Percentiles rank a stretch among this genome's conserved stretches.
These are phyloP conservation scores for Botryobasidium botryosum DNA, from an alignment of 768 basidiomycete species.

Conservation along the genomic window DNA sequence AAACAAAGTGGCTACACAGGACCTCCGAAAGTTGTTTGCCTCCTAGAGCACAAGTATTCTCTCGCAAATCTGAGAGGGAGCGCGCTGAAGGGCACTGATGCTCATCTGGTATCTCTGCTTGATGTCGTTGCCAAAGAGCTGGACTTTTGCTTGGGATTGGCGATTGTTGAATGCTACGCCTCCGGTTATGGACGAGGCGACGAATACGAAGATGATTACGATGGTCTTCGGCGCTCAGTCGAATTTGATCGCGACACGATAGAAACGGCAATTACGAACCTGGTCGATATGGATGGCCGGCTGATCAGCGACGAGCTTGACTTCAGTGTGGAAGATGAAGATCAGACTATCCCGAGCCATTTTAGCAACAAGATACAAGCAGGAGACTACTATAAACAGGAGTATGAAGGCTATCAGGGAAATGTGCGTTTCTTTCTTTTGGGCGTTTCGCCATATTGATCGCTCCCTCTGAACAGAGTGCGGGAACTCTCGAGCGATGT, in stretches of 20 bases:
- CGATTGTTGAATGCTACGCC: conserved; percentile 19
- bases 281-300: conserved; percentile 22
- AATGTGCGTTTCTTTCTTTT: conserved; percentile 20
- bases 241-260: too few relatives aligned
- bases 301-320: conserved; percentile 7
- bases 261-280: too few relatives aligned
- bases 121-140: conserved; percentile 20
- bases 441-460: neutral
- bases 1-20: too few relatives aligned
- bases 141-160: conserved; percentile 24
- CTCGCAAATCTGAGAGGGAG: too few relatives aligned
- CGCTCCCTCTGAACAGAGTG: conserved; percentile 9
- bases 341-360: neutral
- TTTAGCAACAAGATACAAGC: conserved; percentile 16
- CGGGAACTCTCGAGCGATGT: conserved; percentile 19
- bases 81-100: too few relatives aligned
- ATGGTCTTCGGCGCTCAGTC: conserved; percentile 11
- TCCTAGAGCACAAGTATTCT: too few relatives aligned
- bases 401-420: conserved; percentile 28
- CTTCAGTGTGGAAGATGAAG: too few relatives aligned
- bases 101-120: conserved; percentile 18
- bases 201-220: neutral
- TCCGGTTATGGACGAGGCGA: neutral
- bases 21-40: too few relatives aligned
- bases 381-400: conserved; percentile 20